Percentiles rank a stretch among this genome's conserved stretches.
Evolutionary conservation across 2,329 filamentous ascomycete genomes (phyloP).

Genomic region (Huntiella moniliformis): DNA sequence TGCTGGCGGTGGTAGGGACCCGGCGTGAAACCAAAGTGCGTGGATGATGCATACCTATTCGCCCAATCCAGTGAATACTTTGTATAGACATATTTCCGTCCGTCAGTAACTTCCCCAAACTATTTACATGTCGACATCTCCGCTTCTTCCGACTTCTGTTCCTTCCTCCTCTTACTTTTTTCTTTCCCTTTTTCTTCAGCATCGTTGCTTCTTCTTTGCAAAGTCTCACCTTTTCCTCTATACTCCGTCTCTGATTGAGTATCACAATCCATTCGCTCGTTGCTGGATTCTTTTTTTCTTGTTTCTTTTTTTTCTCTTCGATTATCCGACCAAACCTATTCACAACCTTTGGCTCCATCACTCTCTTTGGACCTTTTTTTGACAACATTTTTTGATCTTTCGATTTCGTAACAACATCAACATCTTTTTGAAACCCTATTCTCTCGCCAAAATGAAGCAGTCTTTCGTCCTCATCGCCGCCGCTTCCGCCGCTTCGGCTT

Average conservation of each 20-base stretch:
- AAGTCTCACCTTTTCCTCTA: conserved; percentile 6
- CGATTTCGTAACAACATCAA: conserved; percentile 9
- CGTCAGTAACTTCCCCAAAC: background rate
- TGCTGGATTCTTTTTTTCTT: conserved; percentile 19
- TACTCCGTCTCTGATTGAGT: conserved; percentile 7
- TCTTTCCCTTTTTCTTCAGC: conserved; percentile 13
- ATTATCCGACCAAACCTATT: background rate
- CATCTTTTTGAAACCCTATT: background rate
- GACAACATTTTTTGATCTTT: conserved; percentile 7
- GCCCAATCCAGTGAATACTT: background rate
- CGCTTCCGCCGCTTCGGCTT: conserved; percentile 27
- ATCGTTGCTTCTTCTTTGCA: conserved; percentile 18
- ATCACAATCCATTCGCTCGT: conserved; percentile 19
- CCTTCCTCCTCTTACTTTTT: conserved; percentile 9
- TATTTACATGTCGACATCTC: conserved; percentile 6
- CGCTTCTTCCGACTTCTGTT: background rate
- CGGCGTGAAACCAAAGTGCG: no score
- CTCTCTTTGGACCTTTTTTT: conserved; percentile 10
- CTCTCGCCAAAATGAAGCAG: conserved; percentile 12
- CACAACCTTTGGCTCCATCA: conserved; percentile 3
- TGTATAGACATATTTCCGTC: background rate
- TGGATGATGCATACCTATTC: no score
- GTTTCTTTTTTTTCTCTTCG: conserved; percentile 12
- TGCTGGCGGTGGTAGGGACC: no score
- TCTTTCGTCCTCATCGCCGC: conserved; percentile 22